Conservation (phyloP, 2,329 filamentous ascomycete species). For the Alternaria infectoria region DNA sequence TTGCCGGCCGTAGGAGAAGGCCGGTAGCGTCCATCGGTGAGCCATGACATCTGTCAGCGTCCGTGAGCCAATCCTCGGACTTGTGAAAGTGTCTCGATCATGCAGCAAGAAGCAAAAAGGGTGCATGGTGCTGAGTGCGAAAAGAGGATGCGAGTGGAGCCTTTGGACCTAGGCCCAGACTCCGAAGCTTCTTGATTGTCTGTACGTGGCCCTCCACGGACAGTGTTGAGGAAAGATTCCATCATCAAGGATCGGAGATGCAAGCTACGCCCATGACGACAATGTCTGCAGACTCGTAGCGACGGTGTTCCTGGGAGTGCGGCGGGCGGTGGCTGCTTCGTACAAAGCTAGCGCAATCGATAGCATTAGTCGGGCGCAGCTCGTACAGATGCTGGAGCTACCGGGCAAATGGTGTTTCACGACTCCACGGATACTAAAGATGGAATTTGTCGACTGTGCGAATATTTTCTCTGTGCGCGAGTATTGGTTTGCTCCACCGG, state of each 20-base stretch:
- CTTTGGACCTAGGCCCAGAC: not conserved
- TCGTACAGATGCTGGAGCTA: not conserved
- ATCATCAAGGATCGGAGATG: not conserved
- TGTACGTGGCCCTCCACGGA: not conserved
- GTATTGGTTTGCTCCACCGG: conserved; percentile 5
- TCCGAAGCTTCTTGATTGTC: not conserved
- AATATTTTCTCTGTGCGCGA: conserved; percentile 5
- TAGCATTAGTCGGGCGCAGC: not conserved
- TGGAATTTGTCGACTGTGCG: conserved; percentile 10
- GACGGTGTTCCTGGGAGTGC: not conserved
- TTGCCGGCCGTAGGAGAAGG: not conserved
- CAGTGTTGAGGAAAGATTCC: not conserved
- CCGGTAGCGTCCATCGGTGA: not conserved
- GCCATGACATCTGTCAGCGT: not conserved
- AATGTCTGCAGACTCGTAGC: not conserved
- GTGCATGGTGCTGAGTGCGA: not conserved
- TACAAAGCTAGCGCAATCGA: not conserved
- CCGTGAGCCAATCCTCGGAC: not conserved
- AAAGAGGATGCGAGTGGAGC: not conserved
- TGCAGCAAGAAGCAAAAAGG: not conserved
- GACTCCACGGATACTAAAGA: conserved; percentile 5
- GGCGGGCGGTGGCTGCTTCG: not conserved
- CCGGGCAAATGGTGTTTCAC: conserved; percentile 3
- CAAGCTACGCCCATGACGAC: not conserved
- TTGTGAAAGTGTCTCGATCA: not conserved